Percentiles rank a stretch among this genome's conserved stretches.
These are phyloP conservation scores for Hanseniaspora nectarophila DNA, from an alignment of 805 yeast genomes.

Conservation along the genomic window DNA sequence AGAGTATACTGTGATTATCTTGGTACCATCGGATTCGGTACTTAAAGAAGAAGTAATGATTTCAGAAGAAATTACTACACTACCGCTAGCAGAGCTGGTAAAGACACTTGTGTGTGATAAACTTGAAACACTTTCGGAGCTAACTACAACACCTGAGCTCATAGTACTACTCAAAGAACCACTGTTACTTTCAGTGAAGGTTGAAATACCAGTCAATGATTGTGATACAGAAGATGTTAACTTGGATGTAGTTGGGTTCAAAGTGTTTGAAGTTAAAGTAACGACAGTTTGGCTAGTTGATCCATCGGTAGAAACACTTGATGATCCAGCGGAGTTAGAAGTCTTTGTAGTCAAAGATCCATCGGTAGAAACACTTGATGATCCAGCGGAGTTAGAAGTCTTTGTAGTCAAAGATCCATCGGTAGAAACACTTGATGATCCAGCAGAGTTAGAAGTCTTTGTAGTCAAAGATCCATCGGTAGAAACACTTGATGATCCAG, in stretches of 20 bases:
- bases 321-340: background rate
- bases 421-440: conserved; percentile 14
- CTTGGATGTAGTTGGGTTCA: background rate
- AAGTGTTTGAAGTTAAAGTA: background rate
- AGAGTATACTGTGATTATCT: background rate
- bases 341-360: background rate
- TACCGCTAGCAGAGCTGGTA: background rate
- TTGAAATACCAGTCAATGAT: background rate
- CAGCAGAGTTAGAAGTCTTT: conserved; percentile 15
- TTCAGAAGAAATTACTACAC: background rate
- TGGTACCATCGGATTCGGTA: background rate
- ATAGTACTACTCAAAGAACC: background rate
- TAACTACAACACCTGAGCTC: background rate
- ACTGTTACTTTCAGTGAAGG: background rate
- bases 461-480: conserved; percentile 17
- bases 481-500: background rate
- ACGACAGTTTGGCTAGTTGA: background rate
- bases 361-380: background rate
- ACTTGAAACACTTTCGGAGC: background rate
- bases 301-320: background rate
- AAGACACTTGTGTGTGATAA: background rate
- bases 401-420: background rate
- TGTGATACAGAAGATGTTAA: background rate
- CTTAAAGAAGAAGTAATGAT: background rate
- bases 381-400: background rate